phyloP scores from a whole-genome alignment of 2,329 filamentous ascomycete genomes.

The Tetracladium maxilliforme region DNA sequence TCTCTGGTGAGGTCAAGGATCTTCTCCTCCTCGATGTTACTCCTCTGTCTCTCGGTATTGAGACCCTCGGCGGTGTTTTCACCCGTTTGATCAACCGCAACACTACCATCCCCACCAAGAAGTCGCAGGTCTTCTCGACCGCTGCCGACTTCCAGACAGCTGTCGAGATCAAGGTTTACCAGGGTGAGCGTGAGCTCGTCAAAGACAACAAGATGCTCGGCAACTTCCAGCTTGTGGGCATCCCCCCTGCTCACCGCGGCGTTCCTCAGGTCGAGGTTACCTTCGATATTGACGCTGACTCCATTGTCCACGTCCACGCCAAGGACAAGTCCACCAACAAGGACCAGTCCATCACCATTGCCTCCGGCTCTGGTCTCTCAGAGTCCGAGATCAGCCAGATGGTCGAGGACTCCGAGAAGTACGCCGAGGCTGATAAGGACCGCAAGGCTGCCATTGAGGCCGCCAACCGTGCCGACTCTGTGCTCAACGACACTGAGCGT shows the following conservation, averaged over 20 bases:
- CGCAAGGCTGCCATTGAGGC: slow-evolving; percentile 91
- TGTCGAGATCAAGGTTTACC: slow-evolving; percentile 99
- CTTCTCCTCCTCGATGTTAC: slow-evolving; percentile 92
- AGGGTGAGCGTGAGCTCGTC: slow-evolving; percentile 98
- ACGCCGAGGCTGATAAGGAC: slow-evolving; percentile 88
- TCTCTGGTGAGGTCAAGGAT: slow-evolving; percentile 93
- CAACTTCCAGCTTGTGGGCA: slow-evolving; percentile 98
- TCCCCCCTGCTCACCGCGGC: slow-evolving; percentile 89
- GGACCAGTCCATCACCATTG: slow-evolving; percentile 98
- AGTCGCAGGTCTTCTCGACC: slow-evolving; percentile 96
- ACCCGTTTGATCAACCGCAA: slow-evolving; percentile 97
- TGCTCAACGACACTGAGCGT: slow-evolving; percentile 96
- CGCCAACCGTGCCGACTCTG: slow-evolving; percentile 93
- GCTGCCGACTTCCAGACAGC: slow-evolving; percentile 97
- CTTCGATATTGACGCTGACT: slow-evolving; percentile 97
- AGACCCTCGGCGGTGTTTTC: slow-evolving; percentile 96
- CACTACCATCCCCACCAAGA: slow-evolving; percentile 98
- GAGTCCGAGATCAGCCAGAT: slow-evolving; percentile 92
- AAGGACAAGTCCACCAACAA: slow-evolving; percentile 99
- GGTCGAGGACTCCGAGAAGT: slow-evolving; percentile 96
- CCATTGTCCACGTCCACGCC: slow-evolving; percentile 92
- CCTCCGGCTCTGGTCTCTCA: slow-evolving; percentile 90
- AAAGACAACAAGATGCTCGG: slow-evolving; percentile 96
- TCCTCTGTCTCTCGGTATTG: slow-evolving; percentile 91
- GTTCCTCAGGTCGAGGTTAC: slow-evolving; percentile 96